A percentile compares a stretch with the other conserved stretches of the same genome.
These are phyloP conservation scores for Ganoderma lingzhi DNA, from an alignment of 1,284 basidiomycete species.

Conservation along the genomic window DNA sequence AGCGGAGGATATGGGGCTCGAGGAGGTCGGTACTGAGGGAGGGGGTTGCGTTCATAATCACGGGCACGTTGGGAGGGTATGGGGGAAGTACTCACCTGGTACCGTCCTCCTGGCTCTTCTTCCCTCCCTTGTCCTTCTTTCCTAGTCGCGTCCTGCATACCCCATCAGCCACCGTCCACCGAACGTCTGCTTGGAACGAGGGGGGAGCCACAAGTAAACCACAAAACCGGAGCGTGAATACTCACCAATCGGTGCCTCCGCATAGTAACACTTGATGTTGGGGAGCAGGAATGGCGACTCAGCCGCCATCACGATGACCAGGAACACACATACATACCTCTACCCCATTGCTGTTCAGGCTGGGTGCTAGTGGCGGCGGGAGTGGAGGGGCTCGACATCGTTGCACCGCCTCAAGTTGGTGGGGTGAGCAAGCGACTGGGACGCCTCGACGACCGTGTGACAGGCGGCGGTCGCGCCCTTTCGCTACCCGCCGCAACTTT, in stretches of 20 bases:
- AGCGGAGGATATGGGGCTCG: conserved; percentile 88
- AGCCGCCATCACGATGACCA: conserved; percentile 6
- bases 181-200: conserved; percentile 1
- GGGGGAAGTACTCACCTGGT: conserved; percentile 24
- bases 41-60: conserved; percentile 22
- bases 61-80: background rate
- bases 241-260: conserved; percentile 86
- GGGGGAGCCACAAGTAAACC: background rate
- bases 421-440: conserved; percentile 24
- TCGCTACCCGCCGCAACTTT: conserved; percentile 29
- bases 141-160: conserved; percentile 29
- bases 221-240: conserved; percentile 13
- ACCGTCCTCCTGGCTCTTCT: conserved; percentile 32
- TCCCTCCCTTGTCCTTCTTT: conserved; percentile 34
- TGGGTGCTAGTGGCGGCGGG: conserved; percentile 21
- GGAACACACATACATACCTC: conserved; percentile 32
- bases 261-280: conserved; percentile 78
- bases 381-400: conserved; percentile 28
- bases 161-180: conserved; percentile 9
- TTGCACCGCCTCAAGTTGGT: conserved; percentile 28
- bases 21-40: conserved; percentile 74
- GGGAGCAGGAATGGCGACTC: conserved; percentile 16
- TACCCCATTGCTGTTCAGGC: conserved; percentile 36
- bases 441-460: conserved; percentile 28
- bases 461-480: conserved; percentile 25